A percentile compares a stretch with the other conserved stretches of the same genome.
Evolutionary conservation across 768 basidiomycete species (phyloP).

Genomic region (Suillus luteus): DNA sequence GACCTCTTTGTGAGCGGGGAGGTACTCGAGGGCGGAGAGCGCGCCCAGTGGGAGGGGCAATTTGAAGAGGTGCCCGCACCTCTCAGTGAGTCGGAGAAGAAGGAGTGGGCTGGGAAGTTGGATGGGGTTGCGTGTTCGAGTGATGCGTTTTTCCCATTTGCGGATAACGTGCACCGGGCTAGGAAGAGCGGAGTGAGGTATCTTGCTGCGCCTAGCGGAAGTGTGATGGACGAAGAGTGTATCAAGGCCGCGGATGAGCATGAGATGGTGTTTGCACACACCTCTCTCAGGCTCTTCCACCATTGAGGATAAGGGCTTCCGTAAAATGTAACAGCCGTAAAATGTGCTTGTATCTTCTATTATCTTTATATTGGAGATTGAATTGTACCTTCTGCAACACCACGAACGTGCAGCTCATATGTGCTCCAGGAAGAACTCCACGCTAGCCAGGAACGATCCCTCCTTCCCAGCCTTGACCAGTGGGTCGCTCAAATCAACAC

Average conservation of each 20-base stretch:
- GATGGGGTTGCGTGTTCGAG: constrained; percentile 91
- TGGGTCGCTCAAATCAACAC: constrained; percentile 47
- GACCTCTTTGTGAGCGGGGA: constrained; percentile 95
- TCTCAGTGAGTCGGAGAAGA: constrained; percentile 69
- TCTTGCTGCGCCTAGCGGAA: constrained; percentile 89
- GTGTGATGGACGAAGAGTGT: constrained; percentile 97
- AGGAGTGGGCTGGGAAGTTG: constrained; percentile 70
- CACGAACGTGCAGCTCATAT: constrained; percentile 16
- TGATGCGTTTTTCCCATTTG: constrained; percentile 99
- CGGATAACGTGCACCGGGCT: constrained; percentile 95
- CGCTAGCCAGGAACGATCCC: constrained; percentile 57
- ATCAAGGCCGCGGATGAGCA: constrained; percentile 96
- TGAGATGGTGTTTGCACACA: constrained; percentile 89
- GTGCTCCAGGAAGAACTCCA: constrained; percentile 52
- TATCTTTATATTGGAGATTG: constrained; percentile 15
- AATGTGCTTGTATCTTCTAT: neutral
- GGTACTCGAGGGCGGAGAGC: constrained; percentile 85
- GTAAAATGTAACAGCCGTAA: neutral
- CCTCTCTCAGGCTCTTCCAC: constrained; percentile 86
- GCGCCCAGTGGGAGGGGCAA: constrained; percentile 84
- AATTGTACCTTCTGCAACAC: no score
- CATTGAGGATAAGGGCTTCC: constrained; percentile 47
- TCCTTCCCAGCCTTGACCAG: constrained; percentile 63
- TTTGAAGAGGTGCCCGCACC: constrained; percentile 74
- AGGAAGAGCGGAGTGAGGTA: constrained; percentile 90